Base-by-base conservation (phyloP, 2,329 filamentous ascomycete genomes). In the Phaeosphaeriaceae sp. region DNA sequence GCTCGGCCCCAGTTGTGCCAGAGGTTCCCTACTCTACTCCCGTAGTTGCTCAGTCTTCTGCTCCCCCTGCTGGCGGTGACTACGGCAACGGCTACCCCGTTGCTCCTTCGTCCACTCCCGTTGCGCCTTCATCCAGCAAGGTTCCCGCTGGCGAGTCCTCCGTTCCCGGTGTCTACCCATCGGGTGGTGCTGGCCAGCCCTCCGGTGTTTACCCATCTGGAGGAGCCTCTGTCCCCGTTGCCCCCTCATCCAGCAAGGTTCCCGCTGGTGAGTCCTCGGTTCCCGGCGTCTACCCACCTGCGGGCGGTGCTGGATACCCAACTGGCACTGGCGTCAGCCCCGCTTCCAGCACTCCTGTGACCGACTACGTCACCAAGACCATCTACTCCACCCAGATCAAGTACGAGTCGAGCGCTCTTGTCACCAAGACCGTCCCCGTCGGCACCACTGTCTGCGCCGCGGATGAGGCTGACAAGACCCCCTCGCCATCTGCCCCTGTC, bases 371-470 rank as follows among this genome's bases (percentile, higher is more conserved):
- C 55, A 77, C 76, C 60, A 79, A 76, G 48, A 78, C 76, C 58
- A 76, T 80, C 70, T 81, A 78, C 76, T 71, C 73, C 58, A 82
- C 80, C 56, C 74, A 76, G 66, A 68, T 78, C 66, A 70, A 78
- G 68, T 80, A 80, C 53, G 69, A 60, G 22, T 71, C 76, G 25
- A 73, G 73, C 44, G 67, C 68, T 21, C 65, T 79, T 53, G 58
- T 78, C 62, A 82, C 80, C 56, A 76, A 74, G 54, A 72, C 77
- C 60, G 64, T 81, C 41, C 64, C 78, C 31, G 65, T 79, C 48
- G 76, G 76, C 45, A 83, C 80, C 56, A 82, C 80, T 41, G 71
- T 82, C 69, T 82, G 80, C 71, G 76, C 79, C 40, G 62, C 65
- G 59, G 60, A 54, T 53, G 63, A 60, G 46, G 52, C 59, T 20